A percentile compares a stretch with the other conserved stretches of the same genome.
Conservation (phyloP, 768 basidiomycete species). For the Tricholoma flavovirens region DNA sequence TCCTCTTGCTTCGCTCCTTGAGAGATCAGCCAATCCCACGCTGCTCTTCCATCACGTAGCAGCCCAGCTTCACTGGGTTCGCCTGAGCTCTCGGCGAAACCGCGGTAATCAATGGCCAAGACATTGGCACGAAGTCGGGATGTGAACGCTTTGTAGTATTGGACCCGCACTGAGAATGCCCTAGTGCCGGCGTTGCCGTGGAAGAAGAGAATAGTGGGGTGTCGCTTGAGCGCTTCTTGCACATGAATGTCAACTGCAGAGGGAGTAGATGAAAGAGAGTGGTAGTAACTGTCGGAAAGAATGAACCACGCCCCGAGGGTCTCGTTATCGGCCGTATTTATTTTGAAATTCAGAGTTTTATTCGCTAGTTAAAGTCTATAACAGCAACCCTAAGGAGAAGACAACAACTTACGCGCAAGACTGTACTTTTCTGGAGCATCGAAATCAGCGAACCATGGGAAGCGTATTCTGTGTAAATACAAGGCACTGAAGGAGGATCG, state of each 20-base stretch:
- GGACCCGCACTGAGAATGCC: conserved; percentile 60
- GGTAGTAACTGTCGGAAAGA: conserved; percentile 62
- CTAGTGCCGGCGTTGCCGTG: conserved; percentile 89
- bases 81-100: conserved; percentile 84
- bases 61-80: conserved; percentile 73
- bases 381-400: conserved; percentile 4
- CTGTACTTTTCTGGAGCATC: conserved; percentile 72
- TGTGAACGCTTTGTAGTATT: conserved; percentile 59
- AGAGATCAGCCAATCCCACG: conserved; percentile 70
- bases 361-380: conserved; percentile 43
- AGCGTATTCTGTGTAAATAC: conserved; percentile 61
- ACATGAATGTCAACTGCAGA: conserved; percentile 37
- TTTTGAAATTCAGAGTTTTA: conserved; percentile 67
- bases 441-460: conserved; percentile 61
- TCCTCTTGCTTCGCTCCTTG: conserved; percentile 52
- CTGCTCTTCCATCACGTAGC: conserved; percentile 63
- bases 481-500: conserved; percentile 21
- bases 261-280: conserved; percentile 36
- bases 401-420: conserved; percentile 56
- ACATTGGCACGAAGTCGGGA: conserved; percentile 69
- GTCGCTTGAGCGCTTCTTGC: conserved; percentile 43
- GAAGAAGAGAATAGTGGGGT: conserved; percentile 83
- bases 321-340: conserved; percentile 73
- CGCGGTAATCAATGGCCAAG: conserved; percentile 85
- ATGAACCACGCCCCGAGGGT: conserved; percentile 84